Evolutionary conservation across 345 rosid genomes (phyloP).

Genomic region (Arabidopsis arenosa): DNA sequence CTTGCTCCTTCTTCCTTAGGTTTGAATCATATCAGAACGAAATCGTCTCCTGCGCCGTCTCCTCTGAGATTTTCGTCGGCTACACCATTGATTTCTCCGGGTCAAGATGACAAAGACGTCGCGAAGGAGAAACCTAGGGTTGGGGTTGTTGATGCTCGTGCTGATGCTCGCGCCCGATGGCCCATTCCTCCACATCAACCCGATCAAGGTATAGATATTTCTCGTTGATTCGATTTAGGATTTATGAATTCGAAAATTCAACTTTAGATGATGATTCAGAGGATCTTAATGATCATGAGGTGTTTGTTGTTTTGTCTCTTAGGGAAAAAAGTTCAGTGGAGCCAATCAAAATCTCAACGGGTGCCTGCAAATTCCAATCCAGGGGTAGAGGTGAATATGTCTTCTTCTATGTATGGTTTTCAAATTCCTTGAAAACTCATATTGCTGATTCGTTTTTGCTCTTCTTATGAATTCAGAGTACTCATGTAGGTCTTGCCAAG

Average conservation of each 20-base stretch:
- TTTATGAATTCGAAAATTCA: conserved; percentile 6
- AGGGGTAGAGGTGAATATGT: conserved; percentile 65
- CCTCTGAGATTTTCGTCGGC: conserved; percentile 63
- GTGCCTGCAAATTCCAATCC: conserved; percentile 55
- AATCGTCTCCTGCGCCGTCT: conserved; percentile 57
- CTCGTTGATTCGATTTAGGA: not conserved
- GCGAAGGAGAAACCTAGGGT: conserved; percentile 29
- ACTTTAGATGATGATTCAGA: not conserved
- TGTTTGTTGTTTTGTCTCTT: conserved; percentile 25
- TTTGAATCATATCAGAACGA: conserved; percentile 79
- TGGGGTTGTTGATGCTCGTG: conserved; percentile 31
- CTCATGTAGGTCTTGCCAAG: conserved; percentile 69
- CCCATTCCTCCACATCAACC: conserved; percentile 46
- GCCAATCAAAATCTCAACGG: conserved; percentile 70
- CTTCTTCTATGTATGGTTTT: conserved; percentile 22
- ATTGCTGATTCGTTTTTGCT: conserved; percentile 1
- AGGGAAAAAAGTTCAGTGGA: conserved; percentile 70
- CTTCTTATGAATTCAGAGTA: conserved; percentile 50
- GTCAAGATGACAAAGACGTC: conserved; percentile 18
- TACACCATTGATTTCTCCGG: not conserved
- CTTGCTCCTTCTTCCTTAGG: conserved; percentile 68
- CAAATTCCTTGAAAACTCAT: not conserved
- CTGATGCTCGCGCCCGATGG: conserved; percentile 46
- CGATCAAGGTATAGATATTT: conserved; percentile 45
- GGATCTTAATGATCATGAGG: conserved; percentile 6